A percentile compares a stretch with the other conserved stretches of the same genome.
phyloP scores from a whole-genome alignment of 2,329 filamentous ascomycete species.

The Colletotrichum orchidophilum region DNA sequence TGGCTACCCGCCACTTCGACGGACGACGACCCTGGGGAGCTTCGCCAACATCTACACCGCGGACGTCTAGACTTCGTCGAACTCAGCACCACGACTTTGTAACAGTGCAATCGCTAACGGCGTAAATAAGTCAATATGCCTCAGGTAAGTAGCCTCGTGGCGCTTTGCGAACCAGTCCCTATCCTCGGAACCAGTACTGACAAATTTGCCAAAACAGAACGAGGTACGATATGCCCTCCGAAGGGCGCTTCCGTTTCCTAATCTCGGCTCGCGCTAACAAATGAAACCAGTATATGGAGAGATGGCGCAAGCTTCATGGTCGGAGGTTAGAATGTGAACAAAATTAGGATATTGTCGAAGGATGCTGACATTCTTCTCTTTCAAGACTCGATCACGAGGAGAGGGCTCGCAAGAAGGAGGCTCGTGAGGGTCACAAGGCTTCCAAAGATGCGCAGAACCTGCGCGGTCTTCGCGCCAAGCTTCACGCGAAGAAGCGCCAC shows the following conservation, averaged over 20 bases:
- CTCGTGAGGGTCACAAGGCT: constrained; percentile 88
- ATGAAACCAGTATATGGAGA: constrained; percentile 67
- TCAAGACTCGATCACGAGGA: constrained; percentile 80
- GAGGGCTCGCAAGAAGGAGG: constrained; percentile 83
- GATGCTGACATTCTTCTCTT: neutral
- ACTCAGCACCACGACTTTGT: neutral
- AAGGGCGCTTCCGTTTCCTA: neutral
- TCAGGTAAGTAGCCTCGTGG: neutral
- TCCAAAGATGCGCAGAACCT: constrained; percentile 94
- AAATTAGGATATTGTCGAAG: neutral
- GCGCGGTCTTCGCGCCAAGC: constrained; percentile 89
- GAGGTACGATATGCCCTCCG: neutral
- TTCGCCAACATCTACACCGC: neutral
- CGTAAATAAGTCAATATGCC: constrained; percentile 28
- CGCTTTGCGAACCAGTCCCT: neutral
- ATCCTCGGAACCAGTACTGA: neutral
- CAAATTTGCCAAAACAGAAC: neutral
- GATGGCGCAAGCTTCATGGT: constrained; percentile 68
- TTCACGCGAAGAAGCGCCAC: constrained; percentile 91
- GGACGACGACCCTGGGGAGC: neutral
- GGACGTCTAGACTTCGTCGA: neutral
- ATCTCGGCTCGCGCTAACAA: neutral
- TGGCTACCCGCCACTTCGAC: constrained; percentile 30
- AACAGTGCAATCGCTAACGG: constrained; percentile 19
- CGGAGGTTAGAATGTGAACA: constrained; percentile 38